Evolutionary conservation across 192 early-diverging fungal genomes (phyloP), one percentile per base, ranked within the genome.

Genomic region (Pilaira anomala): DNA sequence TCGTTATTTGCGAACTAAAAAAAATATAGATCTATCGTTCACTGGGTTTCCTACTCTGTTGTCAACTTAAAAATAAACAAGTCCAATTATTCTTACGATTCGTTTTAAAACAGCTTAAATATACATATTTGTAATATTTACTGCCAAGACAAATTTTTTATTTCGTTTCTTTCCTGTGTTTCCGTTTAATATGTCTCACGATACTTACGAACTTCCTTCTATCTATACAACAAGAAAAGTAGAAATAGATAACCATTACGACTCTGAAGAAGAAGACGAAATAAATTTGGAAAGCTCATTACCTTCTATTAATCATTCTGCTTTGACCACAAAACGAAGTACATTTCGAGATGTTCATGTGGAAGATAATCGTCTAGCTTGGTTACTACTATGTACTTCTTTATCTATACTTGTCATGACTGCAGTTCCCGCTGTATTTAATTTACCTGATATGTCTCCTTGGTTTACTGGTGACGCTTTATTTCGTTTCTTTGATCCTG

Each of bases 381-480:
- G 66, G 66, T 28, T 68, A 14, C 29, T 74, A 54, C 48, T 74
- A 16, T 14, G 14, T 7, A 56, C 66, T 3, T 52, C 57, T n/a
- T 44, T 74, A 22, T 57, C 63, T 13, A 74, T 69, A 28, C 29
- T 74, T 4, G 14, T 74, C 6, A 26, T 74, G 30, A 74, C 72
- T 1, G 33, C 48, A n/a, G 36, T 74, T 9, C 72, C 72, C 18
- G 72, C 66, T 5, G 56, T 74, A 9, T 63, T 28, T 2, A 36
- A 58, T 12, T 25, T 74, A 5, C 66, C 72, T 1, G 19, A 68
- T 16, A 18, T 74, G 5, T 48, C 50, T 28, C 28, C 50, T n/a
- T 74, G 72, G 72, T 74, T 74, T 30, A 33, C 62, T 25, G 72
- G 72, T 33, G 67, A 74, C 22, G 46, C 72, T 4, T 48, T 74